Evolutionary conservation across 345 rosid species (phyloP).

Genomic region (Euphorbia tirucalli): DNA sequence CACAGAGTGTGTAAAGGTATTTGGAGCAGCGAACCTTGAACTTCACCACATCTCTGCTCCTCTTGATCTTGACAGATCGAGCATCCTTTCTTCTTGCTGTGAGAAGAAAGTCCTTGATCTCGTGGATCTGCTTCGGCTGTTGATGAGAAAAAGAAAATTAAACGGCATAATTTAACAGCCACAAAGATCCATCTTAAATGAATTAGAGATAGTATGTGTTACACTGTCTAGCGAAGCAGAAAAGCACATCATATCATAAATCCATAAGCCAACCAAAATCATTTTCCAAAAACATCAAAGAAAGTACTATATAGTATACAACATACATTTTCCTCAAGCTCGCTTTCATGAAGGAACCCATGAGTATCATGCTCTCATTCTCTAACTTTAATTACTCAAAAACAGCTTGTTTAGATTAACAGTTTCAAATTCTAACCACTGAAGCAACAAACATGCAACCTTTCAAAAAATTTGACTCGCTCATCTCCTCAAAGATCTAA

Average conservation of each 20-base stretch:
- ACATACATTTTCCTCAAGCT: background rate
- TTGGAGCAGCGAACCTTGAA: slow-evolving; percentile 96
- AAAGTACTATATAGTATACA: background rate
- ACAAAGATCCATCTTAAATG: background rate
- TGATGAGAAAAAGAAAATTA: background rate
- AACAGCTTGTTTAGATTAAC: background rate
- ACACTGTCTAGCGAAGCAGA: background rate
- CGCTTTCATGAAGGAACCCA: background rate
- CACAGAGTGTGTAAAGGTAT: slow-evolving; percentile 87
- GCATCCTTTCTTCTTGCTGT: slow-evolving; percentile 97
- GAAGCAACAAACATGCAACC: background rate
- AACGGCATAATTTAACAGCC: background rate
- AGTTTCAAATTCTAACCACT: background rate
- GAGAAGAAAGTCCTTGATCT: slow-evolving; percentile 95
- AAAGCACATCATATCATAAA: background rate
- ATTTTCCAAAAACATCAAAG: background rate
- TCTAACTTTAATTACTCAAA: too few relatives aligned
- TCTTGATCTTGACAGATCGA: slow-evolving; percentile 83
- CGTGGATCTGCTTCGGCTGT: slow-evolving; percentile 92
- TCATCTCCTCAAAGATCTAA: background rate
- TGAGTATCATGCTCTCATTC: too few relatives aligned
- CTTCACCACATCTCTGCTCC: slow-evolving; percentile 73
- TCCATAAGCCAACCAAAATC: background rate
- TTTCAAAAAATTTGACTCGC: background rate
- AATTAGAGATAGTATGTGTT: background rate